Evolutionary conservation across 495 filamentous ascomycete species (phyloP).

Genomic region (Evansstolkia leycettana): DNA sequence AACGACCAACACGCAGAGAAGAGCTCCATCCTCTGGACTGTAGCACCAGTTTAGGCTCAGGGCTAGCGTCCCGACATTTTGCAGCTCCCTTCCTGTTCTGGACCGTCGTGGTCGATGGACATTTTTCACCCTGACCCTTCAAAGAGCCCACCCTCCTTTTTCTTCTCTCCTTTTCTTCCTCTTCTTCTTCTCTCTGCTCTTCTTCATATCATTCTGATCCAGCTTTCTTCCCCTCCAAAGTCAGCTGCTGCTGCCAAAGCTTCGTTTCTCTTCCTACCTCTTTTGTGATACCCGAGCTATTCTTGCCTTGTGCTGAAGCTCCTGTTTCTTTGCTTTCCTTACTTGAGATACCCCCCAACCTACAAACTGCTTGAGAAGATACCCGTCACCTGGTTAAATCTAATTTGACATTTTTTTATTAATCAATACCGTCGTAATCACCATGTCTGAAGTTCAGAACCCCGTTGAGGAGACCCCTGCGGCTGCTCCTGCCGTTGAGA

Average conservation of each 20-base stretch:
- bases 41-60: constrained; percentile 7
- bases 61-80: constrained; percentile 30
- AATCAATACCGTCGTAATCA: constrained; percentile 22
- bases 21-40: not conserved
- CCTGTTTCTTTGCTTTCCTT: constrained; percentile 4
- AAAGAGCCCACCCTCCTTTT: constrained; percentile 6
- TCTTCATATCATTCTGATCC: constrained; percentile 7
- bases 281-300: constrained; percentile 32
- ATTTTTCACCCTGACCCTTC: constrained; percentile 1
- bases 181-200: constrained; percentile 7
- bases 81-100: constrained; percentile 25
- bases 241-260: constrained; percentile 5
- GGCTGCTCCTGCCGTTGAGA: constrained; percentile 8
- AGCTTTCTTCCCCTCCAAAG: constrained; percentile 7
- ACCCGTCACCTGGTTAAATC: constrained; percentile 17
- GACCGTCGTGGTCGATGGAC: not conserved
- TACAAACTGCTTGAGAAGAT: constrained; percentile 10
- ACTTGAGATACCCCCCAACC: constrained; percentile 34
- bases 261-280: constrained; percentile 13
- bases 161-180: constrained; percentile 15
- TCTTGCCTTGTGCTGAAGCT: constrained; percentile 4
- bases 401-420: constrained; percentile 18
- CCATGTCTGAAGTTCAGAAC: constrained; percentile 41
- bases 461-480: constrained; percentile 36
- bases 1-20: constrained; percentile 1